These are phyloP conservation scores for Phialemonium atrogriseum DNA, from an alignment of 2,329 filamentous ascomycete species.

Conservation along the genomic window DNA sequence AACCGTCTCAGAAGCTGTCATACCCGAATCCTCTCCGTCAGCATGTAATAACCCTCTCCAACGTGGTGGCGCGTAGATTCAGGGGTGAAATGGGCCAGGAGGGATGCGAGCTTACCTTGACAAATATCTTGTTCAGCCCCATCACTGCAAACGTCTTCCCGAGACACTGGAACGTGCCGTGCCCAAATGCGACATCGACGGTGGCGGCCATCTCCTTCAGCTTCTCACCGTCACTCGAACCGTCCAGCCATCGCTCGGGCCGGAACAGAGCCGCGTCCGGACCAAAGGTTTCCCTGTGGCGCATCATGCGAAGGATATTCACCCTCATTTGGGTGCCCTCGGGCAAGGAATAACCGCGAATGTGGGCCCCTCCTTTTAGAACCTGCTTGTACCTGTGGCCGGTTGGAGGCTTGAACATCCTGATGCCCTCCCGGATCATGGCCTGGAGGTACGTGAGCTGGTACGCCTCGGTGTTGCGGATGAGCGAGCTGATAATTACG, in stretches of 20 bases:
- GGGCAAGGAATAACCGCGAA: conserved; percentile 26
- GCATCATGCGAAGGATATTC: conserved; percentile 27
- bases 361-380: conserved; percentile 25
- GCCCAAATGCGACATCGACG: conserved; percentile 33
- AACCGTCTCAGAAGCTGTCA: no score
- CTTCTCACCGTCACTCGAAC: conserved; percentile 20
- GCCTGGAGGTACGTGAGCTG: conserved; percentile 40
- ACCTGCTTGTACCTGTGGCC: conserved; percentile 31
- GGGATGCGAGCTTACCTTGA: conserved; percentile 32
- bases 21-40: no score
- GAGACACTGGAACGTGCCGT: conserved; percentile 33
- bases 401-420: conserved; percentile 26
- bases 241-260: conserved; percentile 38
- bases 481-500: no score
- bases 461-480: no score
- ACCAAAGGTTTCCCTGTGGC: conserved; percentile 25
- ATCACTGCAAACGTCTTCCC: conserved; percentile 34
- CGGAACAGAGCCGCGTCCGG: conserved; percentile 30
- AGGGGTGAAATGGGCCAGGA: no score
- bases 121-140: conserved; percentile 33
- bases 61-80: no score
- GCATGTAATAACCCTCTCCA: no score
- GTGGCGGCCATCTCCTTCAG: conserved; percentile 23
- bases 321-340: conserved; percentile 31
- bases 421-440: conserved; percentile 10